Percentiles rank a stretch among this genome's conserved stretches.
These are phyloP conservation scores for Crithidia brevicula DNA, from an alignment of 208 protist species.

Conservation along the genomic window DNA sequence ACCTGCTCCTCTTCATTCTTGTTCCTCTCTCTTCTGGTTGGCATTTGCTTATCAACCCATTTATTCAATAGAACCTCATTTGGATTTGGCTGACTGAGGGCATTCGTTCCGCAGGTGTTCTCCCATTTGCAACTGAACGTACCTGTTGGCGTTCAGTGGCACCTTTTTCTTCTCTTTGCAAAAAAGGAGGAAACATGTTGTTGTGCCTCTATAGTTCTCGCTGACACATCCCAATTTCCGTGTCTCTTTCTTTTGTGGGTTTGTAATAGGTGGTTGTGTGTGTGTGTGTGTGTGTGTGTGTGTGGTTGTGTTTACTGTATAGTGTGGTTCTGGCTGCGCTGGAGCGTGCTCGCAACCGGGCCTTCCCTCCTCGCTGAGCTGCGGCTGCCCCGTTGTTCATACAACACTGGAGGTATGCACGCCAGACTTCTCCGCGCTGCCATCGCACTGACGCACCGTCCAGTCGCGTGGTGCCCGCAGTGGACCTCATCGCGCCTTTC, in stretches of 20 bases:
- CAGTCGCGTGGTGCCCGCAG: background rate
- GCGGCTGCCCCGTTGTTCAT: no score
- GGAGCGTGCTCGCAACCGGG: no score
- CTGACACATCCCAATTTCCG: no score
- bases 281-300: background rate
- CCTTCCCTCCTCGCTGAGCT: no score
- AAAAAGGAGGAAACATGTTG: background rate
- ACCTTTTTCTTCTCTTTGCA: background rate
- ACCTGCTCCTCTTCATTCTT: background rate
- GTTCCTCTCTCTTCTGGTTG: background rate
- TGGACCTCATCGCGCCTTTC: constrained; percentile 3
- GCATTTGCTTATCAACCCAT: background rate
- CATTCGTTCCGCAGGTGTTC: no score
- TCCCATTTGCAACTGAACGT: no score
- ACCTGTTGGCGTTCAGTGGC: no score
- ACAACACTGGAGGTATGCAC: background rate
- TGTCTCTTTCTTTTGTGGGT: background rate
- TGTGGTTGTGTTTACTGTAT: no score
- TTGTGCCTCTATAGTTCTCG: background rate
- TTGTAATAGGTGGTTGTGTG: background rate
- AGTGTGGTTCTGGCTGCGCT: no score
- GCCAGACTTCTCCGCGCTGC: background rate
- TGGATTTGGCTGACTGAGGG: no score
- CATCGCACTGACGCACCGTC: background rate
- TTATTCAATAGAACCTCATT: no score